Evolutionary conservation across 176 grass and related monocot species (phyloP), one percentile per base, ranked within the genome.

Genomic region (Aegilops bicornis): DNA sequence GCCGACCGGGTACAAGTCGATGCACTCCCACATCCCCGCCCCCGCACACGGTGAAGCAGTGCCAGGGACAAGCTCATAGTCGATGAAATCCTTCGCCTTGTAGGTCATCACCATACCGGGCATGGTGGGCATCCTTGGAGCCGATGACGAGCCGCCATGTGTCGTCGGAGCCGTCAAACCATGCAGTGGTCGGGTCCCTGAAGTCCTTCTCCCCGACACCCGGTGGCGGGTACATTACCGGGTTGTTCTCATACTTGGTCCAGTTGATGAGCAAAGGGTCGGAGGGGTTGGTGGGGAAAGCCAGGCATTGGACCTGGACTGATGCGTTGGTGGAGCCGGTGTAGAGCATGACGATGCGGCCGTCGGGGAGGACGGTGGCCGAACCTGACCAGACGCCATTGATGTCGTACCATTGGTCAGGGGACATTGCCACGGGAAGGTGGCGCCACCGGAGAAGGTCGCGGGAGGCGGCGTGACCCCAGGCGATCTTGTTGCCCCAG

Each of bases 401-500:
- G 82, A 42, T 30, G 65, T 98, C 97, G 30, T 96, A 96, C 97
- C 97, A 98, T 2, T 78, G 89, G 88, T 96, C 97, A 1, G 90
- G 94, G 0, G 88, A 75, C 92, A 96, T 99, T 36, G 94, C 93
- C 4, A 99, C 10, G 0, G 94, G 97, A 23, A 96, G 92, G 83
- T 99, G 92, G 67, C 87, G 89, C 97, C 94, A 99, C 20, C 90
- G 90, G 19, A 99, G 22, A 0, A 99, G 85, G 80, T 99, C 94
- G 10, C 80, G 73, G 0, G 94, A 96, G 1, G 74, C 87, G 0
- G 97, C 87, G 77, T 99, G 97, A 0, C 97, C 97, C 97, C 92
- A 99, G 1, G 94, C 82, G 71, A 99, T 99, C 76, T 87, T 87
- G 87, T 93, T 91, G n/a, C 97, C 97, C 97, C 97, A 99, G 8